Conservation (phyloP, 2,329 filamentous ascomycete species). For the Fusarium brevicatenulatum region DNA sequence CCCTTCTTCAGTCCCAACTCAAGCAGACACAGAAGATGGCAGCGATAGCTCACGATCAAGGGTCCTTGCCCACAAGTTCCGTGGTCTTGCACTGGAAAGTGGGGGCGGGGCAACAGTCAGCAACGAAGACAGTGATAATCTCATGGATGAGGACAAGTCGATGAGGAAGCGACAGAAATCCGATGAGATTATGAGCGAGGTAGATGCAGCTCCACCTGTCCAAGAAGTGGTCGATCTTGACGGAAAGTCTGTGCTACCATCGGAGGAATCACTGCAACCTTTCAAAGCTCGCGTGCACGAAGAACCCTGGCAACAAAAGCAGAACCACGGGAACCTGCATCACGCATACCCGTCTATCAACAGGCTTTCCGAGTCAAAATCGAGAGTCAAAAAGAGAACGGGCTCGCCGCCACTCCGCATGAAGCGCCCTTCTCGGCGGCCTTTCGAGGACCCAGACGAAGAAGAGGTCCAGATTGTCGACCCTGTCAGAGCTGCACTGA, state of each 20-base stretch:
- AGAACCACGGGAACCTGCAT: conserved; percentile 37
- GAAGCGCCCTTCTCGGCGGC: conserved; percentile 35
- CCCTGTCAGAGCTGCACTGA: conserved; percentile 67
- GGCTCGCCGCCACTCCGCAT: conserved; percentile 54
- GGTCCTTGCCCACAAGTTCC: conserved; percentile 61
- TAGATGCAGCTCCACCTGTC: conserved; percentile 27
- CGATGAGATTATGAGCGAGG: conserved; percentile 48
- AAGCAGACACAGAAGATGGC: conserved; percentile 55
- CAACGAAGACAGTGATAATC: conserved; percentile 44
- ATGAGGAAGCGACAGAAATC: conserved; percentile 53
- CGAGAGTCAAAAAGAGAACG: conserved; percentile 49
- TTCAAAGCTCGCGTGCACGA: not conserved
- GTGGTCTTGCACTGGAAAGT: conserved; percentile 58
- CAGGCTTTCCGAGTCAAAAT: conserved; percentile 52
- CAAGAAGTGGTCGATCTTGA: conserved; percentile 18
- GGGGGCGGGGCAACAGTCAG: conserved; percentile 57
- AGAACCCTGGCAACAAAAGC: conserved; percentile 23
- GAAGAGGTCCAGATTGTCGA: conserved; percentile 57
- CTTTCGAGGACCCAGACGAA: conserved; percentile 43
- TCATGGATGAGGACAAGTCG: conserved; percentile 37
- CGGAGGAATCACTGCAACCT: not conserved
- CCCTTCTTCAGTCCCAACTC: conserved; percentile 33
- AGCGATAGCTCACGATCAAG: conserved; percentile 63
- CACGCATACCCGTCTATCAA: conserved; percentile 54
- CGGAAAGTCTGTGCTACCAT: conserved; percentile 8